Base-by-base conservation (phyloP, 306 rosid species). In the Castanea sativa region DNA sequence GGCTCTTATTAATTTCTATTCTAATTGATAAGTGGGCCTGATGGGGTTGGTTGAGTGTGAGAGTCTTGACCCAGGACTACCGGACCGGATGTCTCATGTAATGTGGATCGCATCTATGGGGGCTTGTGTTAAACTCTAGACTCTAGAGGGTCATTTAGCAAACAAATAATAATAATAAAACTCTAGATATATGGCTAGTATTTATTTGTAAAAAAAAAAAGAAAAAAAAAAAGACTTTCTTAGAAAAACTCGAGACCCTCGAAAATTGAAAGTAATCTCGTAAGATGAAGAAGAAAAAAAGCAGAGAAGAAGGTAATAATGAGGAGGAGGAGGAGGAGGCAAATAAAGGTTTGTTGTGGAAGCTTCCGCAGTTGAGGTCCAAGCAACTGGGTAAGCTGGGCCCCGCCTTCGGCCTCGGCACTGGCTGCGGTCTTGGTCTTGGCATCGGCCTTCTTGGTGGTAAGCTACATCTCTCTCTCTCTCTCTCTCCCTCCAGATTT, bases 361-460 rank as follows among this genome's bases (percentile, higher is more conserved):
- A 87, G 89, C 97, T 94, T 74, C 97, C 96, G 19, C 87, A 75
- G 58, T 9, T 90, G 29, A 81, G 56, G 53, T 77, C 90, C 32
- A 76, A 76, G 45, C 79, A 85, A 6, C 68, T 92, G 20, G 97
- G 97, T 10, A 94, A 92, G 82, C 19, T 94, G 64, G 97, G 97
- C 1, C 99, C 99, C 72, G 93, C 88, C 73, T 94, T 94, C 55
- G 97, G 97, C 23, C 0, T 94, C 72, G 97, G 95, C 77, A 91
- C 85, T 14, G 97, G 99, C 45, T 92, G 97, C 58, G 99, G 97
- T 38, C 4, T 92, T n/a, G 99, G 97, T 60, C 72, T 94, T 76
- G 97, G 97, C 78, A 6, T 89, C 77, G 99, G 99, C 81, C 87
- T 94, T 71, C 86, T 94, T 67, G 99, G 97, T 73, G 97, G 97